These are phyloP conservation scores for Leptographium lundbergii DNA, from an alignment of 2,329 filamentous ascomycete species.

Conservation along the genomic window DNA sequence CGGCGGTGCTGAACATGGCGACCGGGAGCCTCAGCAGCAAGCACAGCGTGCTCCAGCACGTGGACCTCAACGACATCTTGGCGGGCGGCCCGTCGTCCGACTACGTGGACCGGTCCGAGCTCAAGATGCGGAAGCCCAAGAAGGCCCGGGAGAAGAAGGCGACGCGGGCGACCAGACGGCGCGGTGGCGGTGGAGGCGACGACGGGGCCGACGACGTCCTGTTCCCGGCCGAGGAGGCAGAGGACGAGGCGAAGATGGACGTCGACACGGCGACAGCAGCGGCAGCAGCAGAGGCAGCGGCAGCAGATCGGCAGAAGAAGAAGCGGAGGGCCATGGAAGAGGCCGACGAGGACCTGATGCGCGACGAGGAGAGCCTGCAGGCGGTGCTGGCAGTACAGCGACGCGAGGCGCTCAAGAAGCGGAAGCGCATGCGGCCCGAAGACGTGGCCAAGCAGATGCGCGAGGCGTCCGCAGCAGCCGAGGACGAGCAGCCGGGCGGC, in stretches of 20 bases:
- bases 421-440: constrained; percentile 74
- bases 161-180: constrained; percentile 60
- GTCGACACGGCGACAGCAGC: constrained; percentile 41
- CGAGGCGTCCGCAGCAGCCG: constrained; percentile 30
- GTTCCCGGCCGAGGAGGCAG: constrained; percentile 27
- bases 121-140: constrained; percentile 92
- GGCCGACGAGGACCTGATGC: constrained; percentile 41
- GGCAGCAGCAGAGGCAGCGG: neutral
- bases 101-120: constrained; percentile 72
- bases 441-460: constrained; percentile 75
- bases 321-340: constrained; percentile 52
- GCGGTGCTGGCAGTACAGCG: constrained; percentile 74
- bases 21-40: constrained; percentile 11
- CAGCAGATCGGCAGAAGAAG: constrained; percentile 20
- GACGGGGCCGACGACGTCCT: constrained; percentile 49
- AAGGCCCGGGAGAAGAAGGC: constrained; percentile 70
- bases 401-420: constrained; percentile 75
- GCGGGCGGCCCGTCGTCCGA: constrained; percentile 62
- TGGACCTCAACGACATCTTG: constrained; percentile 61
- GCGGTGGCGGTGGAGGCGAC: constrained; percentile 22
- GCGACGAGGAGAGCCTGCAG: constrained; percentile 89
- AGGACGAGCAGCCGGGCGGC: constrained; percentile 25
- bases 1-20: neutral
- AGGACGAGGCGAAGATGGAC: constrained; percentile 48
- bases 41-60: constrained; percentile 49